Conservation (phyloP, 768 basidiomycete genomes). For the Pluteus cervinus region DNA sequence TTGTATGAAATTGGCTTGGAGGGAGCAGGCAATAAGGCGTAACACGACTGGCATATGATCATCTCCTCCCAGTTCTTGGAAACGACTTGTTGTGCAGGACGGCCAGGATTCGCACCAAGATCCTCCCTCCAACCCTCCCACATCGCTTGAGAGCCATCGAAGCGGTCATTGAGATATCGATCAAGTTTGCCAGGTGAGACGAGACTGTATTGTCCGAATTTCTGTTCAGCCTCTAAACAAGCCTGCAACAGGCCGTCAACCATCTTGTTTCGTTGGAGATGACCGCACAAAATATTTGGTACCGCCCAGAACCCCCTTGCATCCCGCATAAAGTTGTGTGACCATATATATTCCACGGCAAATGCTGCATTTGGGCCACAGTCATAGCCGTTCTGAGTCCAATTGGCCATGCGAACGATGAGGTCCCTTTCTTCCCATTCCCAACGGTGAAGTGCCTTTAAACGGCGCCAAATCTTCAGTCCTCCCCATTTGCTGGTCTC, state of each 20-base stretch:
- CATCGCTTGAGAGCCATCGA: background rate
- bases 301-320: slow-evolving; percentile 2
- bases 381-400: slow-evolving; percentile 10
- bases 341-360: slow-evolving; percentile 7
- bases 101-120: background rate
- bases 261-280: background rate
- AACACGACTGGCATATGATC: background rate
- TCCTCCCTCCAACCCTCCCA: background rate
- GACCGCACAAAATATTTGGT: slow-evolving; percentile 6
- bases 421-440: background rate
- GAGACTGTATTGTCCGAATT: background rate
- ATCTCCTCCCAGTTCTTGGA: background rate
- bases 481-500: background rate
- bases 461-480: background rate
- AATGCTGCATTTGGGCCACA: slow-evolving; percentile 8
- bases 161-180: background rate
- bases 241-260: slow-evolving; percentile 3
- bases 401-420: slow-evolving; percentile 1
- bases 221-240: background rate
- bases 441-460: background rate
- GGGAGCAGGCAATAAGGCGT: background rate
- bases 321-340: background rate
- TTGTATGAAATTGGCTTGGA: background rate
- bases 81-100: background rate
- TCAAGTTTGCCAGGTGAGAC: slow-evolving; percentile 6